Evolutionary conservation across 2,329 filamentous ascomycete species (phyloP).

Genomic region (Fusarium irregulare): DNA sequence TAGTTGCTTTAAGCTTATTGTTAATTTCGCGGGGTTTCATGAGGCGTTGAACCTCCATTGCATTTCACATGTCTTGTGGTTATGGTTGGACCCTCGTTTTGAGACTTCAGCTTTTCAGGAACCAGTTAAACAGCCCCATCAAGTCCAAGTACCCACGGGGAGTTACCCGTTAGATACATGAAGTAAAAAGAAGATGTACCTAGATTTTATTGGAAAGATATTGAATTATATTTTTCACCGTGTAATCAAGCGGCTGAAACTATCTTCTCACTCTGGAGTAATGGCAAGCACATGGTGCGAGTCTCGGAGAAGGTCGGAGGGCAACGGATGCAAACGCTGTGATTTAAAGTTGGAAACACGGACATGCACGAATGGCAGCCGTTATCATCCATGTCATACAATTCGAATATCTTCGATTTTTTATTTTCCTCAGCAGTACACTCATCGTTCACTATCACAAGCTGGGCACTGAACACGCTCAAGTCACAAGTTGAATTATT

Average conservation of each 20-base stretch:
- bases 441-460: not conserved
- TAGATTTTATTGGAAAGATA: not conserved
- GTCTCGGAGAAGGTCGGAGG: constrained; percentile 25
- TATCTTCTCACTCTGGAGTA: not conserved
- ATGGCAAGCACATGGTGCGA: not conserved
- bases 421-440: not conserved
- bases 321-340: not conserved
- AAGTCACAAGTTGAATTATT: constrained; percentile 33
- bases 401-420: not conserved
- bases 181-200: not conserved
- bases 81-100: not conserved
- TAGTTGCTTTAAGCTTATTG: not conserved
- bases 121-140: constrained; percentile 18
- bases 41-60: not conserved
- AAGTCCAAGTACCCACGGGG: constrained; percentile 8
- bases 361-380: not conserved
- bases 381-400: not conserved
- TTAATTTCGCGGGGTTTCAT: not conserved
- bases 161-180: not conserved
- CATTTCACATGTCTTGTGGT: not conserved
- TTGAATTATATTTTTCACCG: not conserved
- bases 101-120: not conserved
- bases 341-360: not conserved
- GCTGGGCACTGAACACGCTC: not conserved
- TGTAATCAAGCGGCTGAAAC: not conserved